Base-by-base conservation (phyloP, 2,329 filamentous ascomycete species). In the Trichoderma polysporum region DNA sequence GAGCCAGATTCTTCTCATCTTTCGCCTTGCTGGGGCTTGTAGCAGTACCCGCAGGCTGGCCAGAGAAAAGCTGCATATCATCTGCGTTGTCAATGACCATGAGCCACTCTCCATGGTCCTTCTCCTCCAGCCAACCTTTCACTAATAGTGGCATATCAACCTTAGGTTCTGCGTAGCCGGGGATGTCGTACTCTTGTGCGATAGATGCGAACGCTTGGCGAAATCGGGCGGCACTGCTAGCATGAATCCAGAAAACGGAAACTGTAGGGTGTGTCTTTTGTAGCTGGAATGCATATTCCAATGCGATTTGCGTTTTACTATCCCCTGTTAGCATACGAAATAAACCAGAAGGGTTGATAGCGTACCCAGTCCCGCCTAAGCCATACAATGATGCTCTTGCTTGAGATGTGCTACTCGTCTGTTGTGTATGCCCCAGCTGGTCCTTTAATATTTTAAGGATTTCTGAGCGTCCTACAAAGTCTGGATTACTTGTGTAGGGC, bases 191-290 rank as follows among this genome's bases (percentile, higher is more conserved):
- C 56, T 73, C 68, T 53, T 72, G 50, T 5, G 75, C 74, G 39
- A 77, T 74, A 0, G 59, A 70, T 19, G 66, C 49, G 50, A 70
- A 78, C 5, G 72, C 61, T 64, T 76, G 68, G 6, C 70, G 71
- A 57, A 78, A 77, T 4, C 72, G 74, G 10, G 75, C 70, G 0
- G 66, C 50, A 62, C 66, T 78, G 67, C 73, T 76, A 1, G 74
- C 77, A 53, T 77, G 73, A n/a, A 79, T 71, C 76, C 76, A 78
- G 53, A 76, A 78, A 1, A 79, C 64, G 0, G 76, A 76, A 4
- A 73, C 62, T 2, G 74, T 71, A 1, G 70, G 70, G 17, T 50
- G 62, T 10, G 49, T 58, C 15, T 72, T 54, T 4, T 47, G 65
- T 6, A 73, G 61, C 72, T 71, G 70, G 63, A 73, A 74, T 7